Evolutionary conservation across 164 flowering plant genomes (phyloP), one percentile per base, ranked within the genome.

Genomic region (Umbellularia californica): DNA sequence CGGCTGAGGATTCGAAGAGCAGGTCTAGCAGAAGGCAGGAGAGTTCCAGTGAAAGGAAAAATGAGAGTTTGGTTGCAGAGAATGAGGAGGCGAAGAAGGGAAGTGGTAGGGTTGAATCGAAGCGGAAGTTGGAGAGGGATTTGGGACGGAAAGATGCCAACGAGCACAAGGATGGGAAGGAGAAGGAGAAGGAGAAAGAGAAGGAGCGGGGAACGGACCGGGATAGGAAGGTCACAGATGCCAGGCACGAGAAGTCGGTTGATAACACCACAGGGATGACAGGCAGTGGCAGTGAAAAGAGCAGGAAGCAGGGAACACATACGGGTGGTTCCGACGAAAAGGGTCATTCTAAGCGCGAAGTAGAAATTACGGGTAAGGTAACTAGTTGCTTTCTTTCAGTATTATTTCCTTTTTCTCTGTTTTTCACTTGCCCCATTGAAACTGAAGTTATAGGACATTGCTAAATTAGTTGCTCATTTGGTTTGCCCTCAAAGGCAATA

Each of bases 291-390:
- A 74, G 47, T 63, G 89, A 84, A 77, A 68, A 55, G 20, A 79
- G 74, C 70, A 83, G 81, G 80, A 85, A 83, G 76, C 85, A 79
- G 58, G 84, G 70, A 66, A 50, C 72, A 2, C 77, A 76, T 30
- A 52, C 41, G 13, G 81, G 70, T 20, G 82, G 73, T 71, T 47
- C 27, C 64, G 74, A 70, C 14, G 86, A 79, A 35, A 87, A 83
- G 2, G 77, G 69, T 64, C 80, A 63, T 9, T 77, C 52, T 33
- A 87, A 83, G 74, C 77, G 58, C 4, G 77, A 75, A n/a, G 74
- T 74, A 65, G 85, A 79, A 81, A 87, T 81, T 82, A 75, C 81
- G 77, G 93, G 93, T 89, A 88, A 87, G 86, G 80, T 82, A 77
- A 77, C 69, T 67, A 25, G 20, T 5, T 67, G n/a, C 47, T 30